phyloP scores from a whole-genome alignment of 1,284 basidiomycete species.

The Tylopilus orsonianus region DNA sequence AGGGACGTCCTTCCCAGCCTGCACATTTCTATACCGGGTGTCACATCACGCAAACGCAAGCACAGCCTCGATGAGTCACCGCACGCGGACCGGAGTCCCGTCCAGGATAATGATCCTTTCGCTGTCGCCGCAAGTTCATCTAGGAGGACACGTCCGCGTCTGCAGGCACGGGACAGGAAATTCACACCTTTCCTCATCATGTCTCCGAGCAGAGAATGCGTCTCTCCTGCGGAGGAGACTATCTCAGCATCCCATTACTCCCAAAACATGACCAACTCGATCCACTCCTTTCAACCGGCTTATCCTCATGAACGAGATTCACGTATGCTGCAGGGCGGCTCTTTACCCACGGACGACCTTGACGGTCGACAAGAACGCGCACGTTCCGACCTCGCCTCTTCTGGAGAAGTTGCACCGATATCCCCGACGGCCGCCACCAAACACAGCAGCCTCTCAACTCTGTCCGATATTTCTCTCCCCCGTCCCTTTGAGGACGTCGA shows the following conservation, averaged over 20 bases:
- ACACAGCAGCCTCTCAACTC: constrained; percentile 15
- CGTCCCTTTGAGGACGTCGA: constrained; percentile 23
- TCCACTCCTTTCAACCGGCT: constrained; percentile 2
- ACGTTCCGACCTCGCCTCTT: constrained; percentile 17
- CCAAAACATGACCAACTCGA: not conserved
- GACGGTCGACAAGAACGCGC: not conserved
- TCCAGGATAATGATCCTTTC: not conserved
- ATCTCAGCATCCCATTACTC: not conserved
- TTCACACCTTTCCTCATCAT: constrained; percentile 27
- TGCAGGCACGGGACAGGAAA: constrained; percentile 8
- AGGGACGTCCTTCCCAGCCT: not conserved
- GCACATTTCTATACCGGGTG: not conserved
- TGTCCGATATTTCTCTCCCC: constrained; percentile 23
- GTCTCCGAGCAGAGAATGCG: constrained; percentile 10
- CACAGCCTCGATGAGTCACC: not conserved
- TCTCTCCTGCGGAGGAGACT: constrained; percentile 3
- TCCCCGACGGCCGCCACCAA: not conserved
- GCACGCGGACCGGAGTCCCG: not conserved
- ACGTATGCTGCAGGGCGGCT: constrained; percentile 2
- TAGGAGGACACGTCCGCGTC: constrained; percentile 13
- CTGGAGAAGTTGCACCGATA: constrained; percentile 17
- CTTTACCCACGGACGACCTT: not conserved
- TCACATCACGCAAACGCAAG: constrained; percentile 22
- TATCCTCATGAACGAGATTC: not conserved
- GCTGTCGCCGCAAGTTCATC: not conserved